phyloP scores from a whole-genome alignment of 2,329 filamentous ascomycete species.

The Ophiosphaerella herpotricha region DNA sequence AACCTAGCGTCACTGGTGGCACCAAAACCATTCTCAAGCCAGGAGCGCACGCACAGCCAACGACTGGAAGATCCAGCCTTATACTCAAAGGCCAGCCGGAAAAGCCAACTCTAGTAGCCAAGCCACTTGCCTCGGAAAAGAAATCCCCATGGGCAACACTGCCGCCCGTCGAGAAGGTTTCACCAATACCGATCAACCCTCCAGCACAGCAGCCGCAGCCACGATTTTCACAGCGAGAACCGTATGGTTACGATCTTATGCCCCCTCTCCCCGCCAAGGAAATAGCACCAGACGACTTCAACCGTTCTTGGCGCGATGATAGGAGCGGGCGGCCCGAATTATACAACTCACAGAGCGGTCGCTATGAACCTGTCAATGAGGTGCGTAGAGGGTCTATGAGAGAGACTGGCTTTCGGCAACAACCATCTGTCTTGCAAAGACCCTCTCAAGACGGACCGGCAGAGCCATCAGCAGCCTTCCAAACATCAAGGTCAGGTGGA shows the following conservation, averaged over 20 bases:
- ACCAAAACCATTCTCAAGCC: conserved; percentile 57
- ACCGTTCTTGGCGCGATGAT: conserved; percentile 79
- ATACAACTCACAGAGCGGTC: conserved; percentile 92
- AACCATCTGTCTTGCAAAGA: conserved; percentile 80
- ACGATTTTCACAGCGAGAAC: conserved; percentile 61
- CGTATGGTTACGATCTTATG: conserved; percentile 60
- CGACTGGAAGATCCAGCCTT: conserved; percentile 56
- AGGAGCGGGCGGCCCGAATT: conserved; percentile 71
- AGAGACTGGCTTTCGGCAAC: conserved; percentile 72
- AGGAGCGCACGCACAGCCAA: conserved; percentile 43
- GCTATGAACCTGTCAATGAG: conserved; percentile 86
- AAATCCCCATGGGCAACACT: conserved; percentile 93
- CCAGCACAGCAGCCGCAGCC: conserved; percentile 48
- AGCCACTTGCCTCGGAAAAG: conserved; percentile 70
- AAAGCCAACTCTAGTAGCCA: conserved; percentile 74
- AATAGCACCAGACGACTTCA: conserved; percentile 93
- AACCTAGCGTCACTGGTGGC: conserved; percentile 42
- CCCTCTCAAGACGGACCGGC: conserved; percentile 68
- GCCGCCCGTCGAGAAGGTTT: conserved; percentile 80
- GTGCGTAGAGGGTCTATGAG: conserved; percentile 69
- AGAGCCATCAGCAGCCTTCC: conserved; percentile 85
- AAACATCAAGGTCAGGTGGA: conserved; percentile 74
- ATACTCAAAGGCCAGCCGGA: conserved; percentile 70
- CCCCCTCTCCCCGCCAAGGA: conserved; percentile 69
- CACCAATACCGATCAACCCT: conserved; percentile 68